Percentiles rank a stretch among this genome's conserved stretches.
Conservation (phyloP, 2,329 filamentous ascomycete genomes). For the Meredithiella fracta region DNA sequence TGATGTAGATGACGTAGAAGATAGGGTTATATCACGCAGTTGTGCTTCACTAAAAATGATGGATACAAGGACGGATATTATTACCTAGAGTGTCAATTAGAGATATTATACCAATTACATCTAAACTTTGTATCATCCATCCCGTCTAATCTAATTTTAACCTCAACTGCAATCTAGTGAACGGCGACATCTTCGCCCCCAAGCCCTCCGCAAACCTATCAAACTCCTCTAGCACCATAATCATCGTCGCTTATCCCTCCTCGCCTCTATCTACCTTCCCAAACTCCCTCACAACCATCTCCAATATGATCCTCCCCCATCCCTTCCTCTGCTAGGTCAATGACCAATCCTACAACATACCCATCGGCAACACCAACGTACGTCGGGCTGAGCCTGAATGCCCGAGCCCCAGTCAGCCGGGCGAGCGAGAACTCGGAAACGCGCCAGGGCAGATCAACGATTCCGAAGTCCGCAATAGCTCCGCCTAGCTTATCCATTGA, state of each 20-base stretch:
- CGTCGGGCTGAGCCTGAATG: no score
- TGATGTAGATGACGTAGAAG: no score
- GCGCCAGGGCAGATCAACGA: no score
- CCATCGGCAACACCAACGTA: no score
- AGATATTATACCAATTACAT: not conserved
- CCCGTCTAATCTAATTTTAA: not conserved
- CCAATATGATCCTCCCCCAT: not conserved
- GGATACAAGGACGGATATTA: not conserved
- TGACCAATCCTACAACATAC: no score
- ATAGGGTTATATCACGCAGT: no score
- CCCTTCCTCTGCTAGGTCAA: not conserved
- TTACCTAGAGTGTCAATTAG: not conserved
- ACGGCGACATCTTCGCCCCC: not conserved
- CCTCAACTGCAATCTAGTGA: not conserved
- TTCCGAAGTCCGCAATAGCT: no score
- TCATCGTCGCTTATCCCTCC: no score
- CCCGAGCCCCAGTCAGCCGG: no score
- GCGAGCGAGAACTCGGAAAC: no score
- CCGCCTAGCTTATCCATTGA: no score
- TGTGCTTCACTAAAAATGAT: not conserved
- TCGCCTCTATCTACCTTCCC: not conserved
- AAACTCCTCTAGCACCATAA: not conserved
- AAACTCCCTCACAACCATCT: not conserved
- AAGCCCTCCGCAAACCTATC: not conserved
- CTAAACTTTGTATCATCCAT: not conserved